Base-by-base conservation (phyloP, 352 stramenopile genomes). In the Globisporangium megalacanthum region DNA sequence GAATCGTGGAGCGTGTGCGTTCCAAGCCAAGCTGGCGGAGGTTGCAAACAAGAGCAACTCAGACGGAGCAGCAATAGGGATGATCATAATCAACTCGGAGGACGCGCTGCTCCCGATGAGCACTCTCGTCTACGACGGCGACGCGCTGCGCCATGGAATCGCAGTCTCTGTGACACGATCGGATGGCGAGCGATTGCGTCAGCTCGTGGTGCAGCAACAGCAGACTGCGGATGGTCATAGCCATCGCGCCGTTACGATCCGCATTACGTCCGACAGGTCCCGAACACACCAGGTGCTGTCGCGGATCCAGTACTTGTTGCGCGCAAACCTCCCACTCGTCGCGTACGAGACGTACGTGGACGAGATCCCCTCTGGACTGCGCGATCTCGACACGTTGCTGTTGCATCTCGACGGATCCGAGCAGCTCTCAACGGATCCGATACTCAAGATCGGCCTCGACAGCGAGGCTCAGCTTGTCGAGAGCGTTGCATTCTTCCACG, bases 41-140 rank as follows among this genome's bases (percentile, higher is more conserved):
- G 15, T 49, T 44, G 33, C 51, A 25, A 53, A 11, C 55, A 58
- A 25, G 60, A 54, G 6, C 3, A n/a, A 17, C 22, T 15, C 14
- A 1, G 14, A 22, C 17, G 6, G 14, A 22, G 41, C n/a, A 22
- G 37, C n/a, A 3, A 22, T 14, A 3, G 60, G 41, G 35, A 78
- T 83, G 68, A 22, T 80, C 44, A 49, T 83, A 4, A 65, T 83
- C 17, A 83, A 83, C 49, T 62, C 60, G 2, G 62, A 78, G 33
- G 60, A 79, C 6, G 22, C 17, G 25, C 49, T 70, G 6, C 33
- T 83, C 19, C 46, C 41, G 0, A 62, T 80, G 9, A 65, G 67
- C 15, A 64, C 56, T 0, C 51, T 72, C 11, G 54, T 4, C n/a
- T 45, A 75, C 19, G 66, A 66, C 8, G 46, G 66, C 9, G 33